Base-by-base conservation (phyloP, 140 eudicot species). In the Anethum foeniculum region DNA sequence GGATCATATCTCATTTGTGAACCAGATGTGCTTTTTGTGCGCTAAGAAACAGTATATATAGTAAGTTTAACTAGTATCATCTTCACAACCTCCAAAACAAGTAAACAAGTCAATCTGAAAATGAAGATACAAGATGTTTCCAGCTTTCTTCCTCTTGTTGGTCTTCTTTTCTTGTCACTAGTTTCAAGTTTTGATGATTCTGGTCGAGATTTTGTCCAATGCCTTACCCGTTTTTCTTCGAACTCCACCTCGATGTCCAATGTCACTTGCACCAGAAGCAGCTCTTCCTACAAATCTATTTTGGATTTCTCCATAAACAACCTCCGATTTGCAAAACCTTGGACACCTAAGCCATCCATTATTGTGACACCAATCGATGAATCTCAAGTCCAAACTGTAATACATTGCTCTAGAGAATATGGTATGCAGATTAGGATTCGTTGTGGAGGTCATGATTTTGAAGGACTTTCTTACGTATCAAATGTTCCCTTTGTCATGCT, bases 311-410 rank as follows among this genome's bases (percentile, higher is more conserved):
- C 71, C 71, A 64, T 64, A 2, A 64, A 64, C 18, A 64, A 64
- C 36, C 71, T 64, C 71, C 71, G 71, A 2, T 64, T 64, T 64
- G 71, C 36, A 25, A n/a, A 0, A 27, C 71, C 36, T 27, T 64
- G 34, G 71, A 64, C 71, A 0, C 18, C 71, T n/a, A 64, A 64
- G 28, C 71, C 71, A 27, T 64, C 71, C 36, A 4, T 64, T 64
- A 25, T 64, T 64, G 71, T 64, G 71, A 64, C 36, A 25, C 71
- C 71, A 2, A 64, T 27, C 36, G 71, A 64, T 64, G 71, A 64
- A 64, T 64, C 36, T 64, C 71, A 64, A 64, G 71, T 64, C 32
- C 71, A 64, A 27, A 62, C 69, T n/a, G 69, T 62, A n/a, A 25
- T 62, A 23, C 16, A 2, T 62, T 62, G 34, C 34, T 62, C 69